Evolutionary conservation across 371 early-diverging fungal genomes (phyloP).

Genomic region (Astathelohania contejeani): DNA sequence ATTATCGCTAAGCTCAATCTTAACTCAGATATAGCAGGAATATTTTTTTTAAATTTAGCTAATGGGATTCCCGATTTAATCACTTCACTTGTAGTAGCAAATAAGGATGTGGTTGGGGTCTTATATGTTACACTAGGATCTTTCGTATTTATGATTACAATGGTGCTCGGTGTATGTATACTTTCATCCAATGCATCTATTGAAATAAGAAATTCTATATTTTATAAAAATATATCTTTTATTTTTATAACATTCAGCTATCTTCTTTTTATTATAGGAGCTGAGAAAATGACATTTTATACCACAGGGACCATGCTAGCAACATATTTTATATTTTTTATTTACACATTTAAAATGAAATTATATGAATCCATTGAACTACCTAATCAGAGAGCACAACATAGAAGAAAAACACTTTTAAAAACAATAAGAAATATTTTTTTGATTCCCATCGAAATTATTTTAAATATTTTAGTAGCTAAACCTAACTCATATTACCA

Average conservation of each 20-base stretch:
- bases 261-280: neutral
- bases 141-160: neutral
- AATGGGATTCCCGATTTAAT: conserved; percentile 12
- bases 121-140: neutral
- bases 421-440: no score
- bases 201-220: neutral
- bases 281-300: neutral
- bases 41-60: conserved; percentile 8
- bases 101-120: neutral
- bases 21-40: conserved; percentile 5
- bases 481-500: no score
- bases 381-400: no score
- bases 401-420: no score
- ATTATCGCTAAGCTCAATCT: neutral
- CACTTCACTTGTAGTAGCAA: neutral
- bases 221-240: conserved; percentile 9
- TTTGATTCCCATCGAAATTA: no score
- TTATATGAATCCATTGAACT: no score
- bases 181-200: neutral
- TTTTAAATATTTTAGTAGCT: no score
- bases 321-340: conserved; percentile 4
- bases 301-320: neutral
- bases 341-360: neutral
- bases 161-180: conserved; percentile 2
- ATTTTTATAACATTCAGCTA: neutral